Percentiles rank a stretch among this genome's conserved stretches.
Conservation (phyloP, 345 rosid species). For the Passiflora organensis region DNA sequence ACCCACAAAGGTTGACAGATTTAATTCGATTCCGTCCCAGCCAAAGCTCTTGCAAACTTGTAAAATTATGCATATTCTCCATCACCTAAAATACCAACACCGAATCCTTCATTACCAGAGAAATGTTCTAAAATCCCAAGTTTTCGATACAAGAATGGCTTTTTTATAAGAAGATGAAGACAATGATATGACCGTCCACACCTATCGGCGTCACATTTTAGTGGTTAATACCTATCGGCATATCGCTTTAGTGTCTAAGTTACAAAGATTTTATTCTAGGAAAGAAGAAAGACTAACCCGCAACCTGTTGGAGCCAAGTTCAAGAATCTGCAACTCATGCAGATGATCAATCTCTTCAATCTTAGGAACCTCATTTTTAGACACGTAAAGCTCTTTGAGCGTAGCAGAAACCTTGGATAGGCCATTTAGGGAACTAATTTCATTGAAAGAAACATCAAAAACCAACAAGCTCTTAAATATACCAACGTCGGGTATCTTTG, state of each 20-base stretch:
- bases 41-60: conserved; percentile 76
- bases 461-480: conserved; percentile 72
- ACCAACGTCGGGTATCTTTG: conserved; percentile 61
- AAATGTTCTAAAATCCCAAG: conserved; percentile 2
- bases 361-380: conserved; percentile 80
- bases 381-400: conserved; percentile 80
- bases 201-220: no score
- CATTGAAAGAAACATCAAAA: conserved; percentile 90
- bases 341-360: conserved; percentile 86
- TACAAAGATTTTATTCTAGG: no score
- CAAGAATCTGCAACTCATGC: conserved; percentile 72
- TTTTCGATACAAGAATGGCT: no score
- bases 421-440: conserved; percentile 61
- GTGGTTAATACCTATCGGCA: not conserved
- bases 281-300: conserved; percentile 38
- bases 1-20: conserved; percentile 67
- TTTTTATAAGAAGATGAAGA: no score
- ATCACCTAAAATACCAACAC: conserved; percentile 62
- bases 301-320: conserved; percentile 87
- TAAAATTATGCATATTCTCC: conserved; percentile 73
- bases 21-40: conserved; percentile 82
- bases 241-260: not conserved
- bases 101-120: conserved; percentile 4
- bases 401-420: conserved; percentile 58
- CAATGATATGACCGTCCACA: no score